Evolutionary conservation across 2,329 filamentous ascomycete genomes (phyloP), one percentile per base, ranked within the genome.

Genomic region (Ophiocordyceps camponoti-floridani): DNA sequence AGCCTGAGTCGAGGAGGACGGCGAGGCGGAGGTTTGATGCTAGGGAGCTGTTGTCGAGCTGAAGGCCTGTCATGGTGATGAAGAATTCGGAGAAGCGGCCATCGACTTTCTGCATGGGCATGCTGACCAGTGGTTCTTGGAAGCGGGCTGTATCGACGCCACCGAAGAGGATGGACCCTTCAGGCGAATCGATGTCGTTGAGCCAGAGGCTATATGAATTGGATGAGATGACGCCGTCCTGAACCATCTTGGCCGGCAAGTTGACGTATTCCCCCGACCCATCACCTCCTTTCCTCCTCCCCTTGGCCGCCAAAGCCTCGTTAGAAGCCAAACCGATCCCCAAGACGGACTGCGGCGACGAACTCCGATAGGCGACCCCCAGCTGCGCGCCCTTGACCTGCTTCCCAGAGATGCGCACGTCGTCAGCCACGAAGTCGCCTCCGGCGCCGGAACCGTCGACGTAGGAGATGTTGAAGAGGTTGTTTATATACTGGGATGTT

Each of bases 381-480:
- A 88, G 84, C 54, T 87, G 80, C 45, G 86, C 63, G 46, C 65
- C 60, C 4, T 66, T 50, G 30, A 87, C 52, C 1, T 60, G 69
- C 28, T 68, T 58, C 19, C 64, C 65, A 12, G 73, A 77, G 44
- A 87, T 66, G 4, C 62, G 64, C 46, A 94, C 63, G 0, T 70
- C 81, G 56, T 95, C 88, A 4, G 73, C 78, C 2, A 77, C 84
- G 58, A 94, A 94, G 60, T 91, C 83, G 31, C 88, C 87, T 1
- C 65, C 59, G 0, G 86, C 83, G 5, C 78, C 77, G 0, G 83
- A 83, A 41, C 84, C 84, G 61, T 94, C 87, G 38, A 83, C 81
- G 52, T 94, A 94, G 1, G 79, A 78, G 50, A 94, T 94, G 63
- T 89, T 88, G 66, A 95, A 94, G 48, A 77, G 69, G 55, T 74